A percentile compares a stretch with the other conserved stretches of the same genome.
Conservation (phyloP, 192 early-diverging fungal genomes). For the Backusella westeae region DNA sequence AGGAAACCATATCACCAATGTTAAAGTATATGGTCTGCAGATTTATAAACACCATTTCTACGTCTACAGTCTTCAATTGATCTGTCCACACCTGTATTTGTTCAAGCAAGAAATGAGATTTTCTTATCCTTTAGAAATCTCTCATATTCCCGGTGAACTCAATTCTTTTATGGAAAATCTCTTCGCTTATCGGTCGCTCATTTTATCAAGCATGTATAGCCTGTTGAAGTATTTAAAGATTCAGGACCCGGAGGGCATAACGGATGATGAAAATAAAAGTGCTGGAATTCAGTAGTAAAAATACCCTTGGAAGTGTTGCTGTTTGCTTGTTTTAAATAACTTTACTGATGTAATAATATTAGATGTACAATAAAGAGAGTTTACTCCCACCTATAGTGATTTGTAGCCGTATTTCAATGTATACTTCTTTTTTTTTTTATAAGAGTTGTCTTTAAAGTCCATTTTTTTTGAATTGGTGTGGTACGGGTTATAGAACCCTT, state of each 20-base stretch:
- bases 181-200: background rate
- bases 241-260: background rate
- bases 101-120: background rate
- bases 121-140: background rate
- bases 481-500: too few species aligned
- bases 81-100: background rate
- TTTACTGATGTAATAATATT: background rate
- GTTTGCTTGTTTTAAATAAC: too few species aligned
- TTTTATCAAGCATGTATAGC: background rate
- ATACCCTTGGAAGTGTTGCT: background rate
- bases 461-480: too few species aligned
- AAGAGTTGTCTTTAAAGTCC: too few species aligned
- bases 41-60: background rate
- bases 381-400: background rate
- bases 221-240: background rate
- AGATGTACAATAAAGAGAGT: background rate
- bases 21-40: background rate
- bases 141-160: background rate
- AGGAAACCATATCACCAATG: background rate
- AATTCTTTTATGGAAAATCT: background rate
- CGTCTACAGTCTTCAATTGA: background rate
- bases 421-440: background rate
- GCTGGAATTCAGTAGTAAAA: background rate
- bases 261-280: background rate
- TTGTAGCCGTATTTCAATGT: background rate